Conservation (phyloP, 108 stramenopile species). For the Pseudonitzschia multistriata region DNA sequence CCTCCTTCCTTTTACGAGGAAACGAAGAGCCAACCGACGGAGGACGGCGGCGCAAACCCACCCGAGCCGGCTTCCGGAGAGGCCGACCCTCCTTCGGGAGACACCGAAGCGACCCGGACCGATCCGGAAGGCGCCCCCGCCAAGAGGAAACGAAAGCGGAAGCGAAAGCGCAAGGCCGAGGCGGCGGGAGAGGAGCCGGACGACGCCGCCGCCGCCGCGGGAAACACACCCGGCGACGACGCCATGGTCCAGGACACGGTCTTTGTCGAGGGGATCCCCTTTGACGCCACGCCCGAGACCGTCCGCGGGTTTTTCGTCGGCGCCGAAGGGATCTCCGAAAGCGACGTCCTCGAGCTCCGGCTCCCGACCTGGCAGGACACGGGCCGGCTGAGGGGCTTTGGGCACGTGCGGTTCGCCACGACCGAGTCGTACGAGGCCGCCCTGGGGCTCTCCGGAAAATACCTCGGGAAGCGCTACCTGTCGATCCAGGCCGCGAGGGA, state of each 20-base stretch:
- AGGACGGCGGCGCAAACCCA: not conserved
- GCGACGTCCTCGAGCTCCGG: slow-evolving; percentile 73
- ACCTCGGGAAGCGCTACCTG: slow-evolving; percentile 80
- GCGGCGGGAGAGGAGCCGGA: not conserved
- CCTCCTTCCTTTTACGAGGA: slow-evolving; percentile 9
- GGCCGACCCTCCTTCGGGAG: too few species aligned
- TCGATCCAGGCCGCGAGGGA: slow-evolving; percentile 59
- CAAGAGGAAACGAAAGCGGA: slow-evolving; percentile 64
- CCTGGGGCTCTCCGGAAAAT: slow-evolving; percentile 63
- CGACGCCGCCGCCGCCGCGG: not conserved
- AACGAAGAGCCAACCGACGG: not conserved
- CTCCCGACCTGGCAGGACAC: slow-evolving; percentile 94
- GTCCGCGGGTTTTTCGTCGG: slow-evolving; percentile 71
- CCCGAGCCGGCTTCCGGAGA: not conserved
- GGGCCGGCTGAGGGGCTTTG: slow-evolving; percentile 90
- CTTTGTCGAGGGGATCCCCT: slow-evolving; percentile 93
- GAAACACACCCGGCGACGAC: not conserved
- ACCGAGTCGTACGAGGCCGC: slow-evolving; percentile 50
- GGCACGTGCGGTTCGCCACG: slow-evolving; percentile 85
- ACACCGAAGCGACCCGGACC: not conserved
- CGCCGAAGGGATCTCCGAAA: slow-evolving; percentile 43
- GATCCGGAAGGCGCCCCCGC: not conserved
- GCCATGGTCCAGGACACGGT: slow-evolving; percentile 61
- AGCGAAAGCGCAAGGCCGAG: slow-evolving; percentile 50
- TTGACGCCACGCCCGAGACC: slow-evolving; percentile 63